Evolutionary conservation across 768 basidiomycete genomes (phyloP).

Genomic region (Suillus subalutaceus): DNA sequence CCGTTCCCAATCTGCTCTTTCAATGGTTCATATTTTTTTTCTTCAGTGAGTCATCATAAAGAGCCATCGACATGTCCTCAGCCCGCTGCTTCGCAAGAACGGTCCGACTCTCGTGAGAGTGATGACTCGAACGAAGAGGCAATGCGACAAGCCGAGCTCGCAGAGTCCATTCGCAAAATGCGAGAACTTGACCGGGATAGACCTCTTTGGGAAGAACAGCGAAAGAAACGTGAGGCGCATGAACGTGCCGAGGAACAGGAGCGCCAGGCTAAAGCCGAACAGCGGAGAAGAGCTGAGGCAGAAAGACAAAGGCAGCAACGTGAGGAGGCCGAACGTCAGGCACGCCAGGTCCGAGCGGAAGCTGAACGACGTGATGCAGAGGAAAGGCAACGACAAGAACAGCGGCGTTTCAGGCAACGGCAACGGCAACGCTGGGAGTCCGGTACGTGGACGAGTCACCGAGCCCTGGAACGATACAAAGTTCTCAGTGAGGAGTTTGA

Average conservation of each 20-base stretch:
- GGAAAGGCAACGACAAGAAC: conserved; percentile 41
- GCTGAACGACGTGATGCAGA: conserved; percentile 34
- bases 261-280: conserved; percentile 37
- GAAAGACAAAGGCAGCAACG: conserved; percentile 24
- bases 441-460: conserved; percentile 63
- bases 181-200: conserved; percentile 67
- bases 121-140: conserved; percentile 38
- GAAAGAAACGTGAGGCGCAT: conserved; percentile 44
- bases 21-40: neutral
- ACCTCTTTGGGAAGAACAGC: conserved; percentile 62
- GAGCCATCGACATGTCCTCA: neutral
- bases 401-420: conserved; percentile 48
- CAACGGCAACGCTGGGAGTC: conserved; percentile 56
- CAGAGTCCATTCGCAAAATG: conserved; percentile 67
- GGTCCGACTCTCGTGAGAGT: neutral
- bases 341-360: conserved; percentile 25
- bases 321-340: conserved; percentile 31
- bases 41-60: conserved; percentile 2
- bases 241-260: conserved; percentile 49
- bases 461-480: conserved; percentile 75
- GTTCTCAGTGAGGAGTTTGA: conserved; percentile 66
- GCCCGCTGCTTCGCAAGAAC: conserved; percentile 12
- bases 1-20: neutral
- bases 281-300: conserved; percentile 35
- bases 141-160: conserved; percentile 47